phyloP scores from a whole-genome alignment of 805 yeast species.

The Yarrowia hollandica region DNA sequence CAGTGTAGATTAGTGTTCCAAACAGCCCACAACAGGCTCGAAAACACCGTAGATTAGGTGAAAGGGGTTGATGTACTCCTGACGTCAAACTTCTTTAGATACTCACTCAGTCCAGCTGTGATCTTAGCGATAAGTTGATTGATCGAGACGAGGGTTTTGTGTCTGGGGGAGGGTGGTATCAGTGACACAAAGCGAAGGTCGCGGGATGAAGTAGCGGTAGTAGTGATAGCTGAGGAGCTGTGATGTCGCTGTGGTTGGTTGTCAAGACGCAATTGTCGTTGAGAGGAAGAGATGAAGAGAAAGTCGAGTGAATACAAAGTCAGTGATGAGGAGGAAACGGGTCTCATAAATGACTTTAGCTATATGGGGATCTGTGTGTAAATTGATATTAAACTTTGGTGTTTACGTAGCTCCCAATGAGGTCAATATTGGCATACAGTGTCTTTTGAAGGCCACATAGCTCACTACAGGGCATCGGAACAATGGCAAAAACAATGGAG shows the following conservation, averaged over 20 bases:
- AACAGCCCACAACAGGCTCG: neutral
- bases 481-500: conserved; percentile 6
- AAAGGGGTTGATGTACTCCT: too few species aligned
- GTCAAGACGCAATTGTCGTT: neutral
- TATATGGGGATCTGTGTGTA: conserved; percentile 18
- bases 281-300: neutral
- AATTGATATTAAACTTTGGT: conserved; percentile 9
- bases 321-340: conserved; percentile 23
- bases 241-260: neutral
- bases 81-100: neutral
- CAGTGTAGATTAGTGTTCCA: too few species aligned
- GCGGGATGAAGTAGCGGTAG: neutral
- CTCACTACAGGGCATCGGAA: conserved; percentile 21
- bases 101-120: conserved; percentile 29
- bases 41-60: neutral
- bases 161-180: conserved; percentile 6
- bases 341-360: conserved; percentile 24
- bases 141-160: neutral
- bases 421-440: conserved; percentile 19
- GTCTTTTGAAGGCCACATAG: neutral
- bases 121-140: conserved; percentile 1
- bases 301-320: conserved; percentile 17
- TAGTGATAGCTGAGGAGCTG: conserved; percentile 17
- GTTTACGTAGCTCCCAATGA: conserved; percentile 19
- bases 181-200: neutral